These are phyloP conservation scores for Sclerotinia trifoliorum DNA, from an alignment of 2,329 filamentous ascomycete genomes.

Conservation along the genomic window DNA sequence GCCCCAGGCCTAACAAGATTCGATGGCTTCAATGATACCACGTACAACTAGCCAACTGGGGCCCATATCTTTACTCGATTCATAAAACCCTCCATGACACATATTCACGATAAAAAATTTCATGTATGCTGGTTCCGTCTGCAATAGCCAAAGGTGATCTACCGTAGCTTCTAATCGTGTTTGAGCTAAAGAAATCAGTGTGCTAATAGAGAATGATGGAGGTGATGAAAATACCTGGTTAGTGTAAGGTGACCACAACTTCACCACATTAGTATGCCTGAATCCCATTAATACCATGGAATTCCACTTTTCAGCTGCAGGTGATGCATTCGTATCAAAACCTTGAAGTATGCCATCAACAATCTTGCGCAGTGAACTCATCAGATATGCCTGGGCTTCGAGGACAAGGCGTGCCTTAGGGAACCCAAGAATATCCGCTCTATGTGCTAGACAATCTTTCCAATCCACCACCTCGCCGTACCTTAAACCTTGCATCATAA, in stretches of 20 bases:
- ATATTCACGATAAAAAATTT: not conserved
- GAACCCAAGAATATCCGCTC: conserved; percentile 24
- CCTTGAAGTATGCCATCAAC: conserved; percentile 21
- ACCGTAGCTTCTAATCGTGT: not conserved
- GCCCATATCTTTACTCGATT: not conserved
- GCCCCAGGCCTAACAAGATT: not conserved
- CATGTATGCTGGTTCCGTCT: conserved; percentile 23
- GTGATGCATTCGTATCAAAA: not conserved
- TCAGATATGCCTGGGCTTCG: conserved; percentile 24
- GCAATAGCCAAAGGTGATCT: conserved; percentile 25
- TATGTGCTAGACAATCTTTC: conserved; percentile 11
- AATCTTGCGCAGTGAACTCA: not conserved
- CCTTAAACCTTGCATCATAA: conserved; percentile 20
- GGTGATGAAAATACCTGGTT: conserved; percentile 28
- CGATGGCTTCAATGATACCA: not conserved
- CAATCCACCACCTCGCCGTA: conserved; percentile 21
- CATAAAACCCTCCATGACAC: not conserved
- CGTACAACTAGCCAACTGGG: not conserved
- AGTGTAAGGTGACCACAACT: conserved; percentile 22
- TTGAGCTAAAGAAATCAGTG: conserved; percentile 14
- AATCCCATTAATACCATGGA: conserved; percentile 1
- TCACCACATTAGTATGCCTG: not conserved
- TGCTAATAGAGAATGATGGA: conserved; percentile 15
- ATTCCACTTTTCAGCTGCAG: not conserved
- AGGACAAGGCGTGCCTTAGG: conserved; percentile 25